phyloP scores from a whole-genome alignment of 768 basidiomycete species.

The Rhodotorula graminis region DNA sequence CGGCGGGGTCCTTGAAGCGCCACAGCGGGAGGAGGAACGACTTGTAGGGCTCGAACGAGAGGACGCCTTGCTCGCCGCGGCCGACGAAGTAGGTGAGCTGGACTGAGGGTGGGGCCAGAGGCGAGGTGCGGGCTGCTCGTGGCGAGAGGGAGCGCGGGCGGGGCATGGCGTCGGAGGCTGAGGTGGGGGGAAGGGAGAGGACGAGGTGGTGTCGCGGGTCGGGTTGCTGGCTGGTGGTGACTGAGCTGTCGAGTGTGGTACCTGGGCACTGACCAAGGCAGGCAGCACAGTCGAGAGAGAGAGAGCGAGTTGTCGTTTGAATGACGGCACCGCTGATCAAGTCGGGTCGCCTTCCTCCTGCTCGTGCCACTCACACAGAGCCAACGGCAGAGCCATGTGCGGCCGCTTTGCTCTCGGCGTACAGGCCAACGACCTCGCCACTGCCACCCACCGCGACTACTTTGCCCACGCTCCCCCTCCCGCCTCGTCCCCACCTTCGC shows the following conservation, averaged over 20 bases:
- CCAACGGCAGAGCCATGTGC: not conserved
- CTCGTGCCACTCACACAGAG: not conserved
- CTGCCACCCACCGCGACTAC: not conserved
- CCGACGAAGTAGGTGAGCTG: slow-evolving; percentile 19
- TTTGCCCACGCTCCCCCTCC: not conserved
- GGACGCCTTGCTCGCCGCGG: slow-evolving; percentile 28
- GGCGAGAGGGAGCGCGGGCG: not conserved
- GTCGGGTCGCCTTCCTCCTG: not conserved
- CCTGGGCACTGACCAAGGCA: too few relatives aligned
- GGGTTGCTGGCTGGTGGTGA: too few relatives aligned
- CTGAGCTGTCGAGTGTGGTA: not conserved
- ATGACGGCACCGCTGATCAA: not conserved
- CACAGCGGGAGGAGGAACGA: slow-evolving; percentile 17
- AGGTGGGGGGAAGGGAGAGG: too few relatives aligned
- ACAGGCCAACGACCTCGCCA: not conserved
- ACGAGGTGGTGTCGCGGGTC: not conserved
- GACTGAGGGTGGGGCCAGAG: not conserved
- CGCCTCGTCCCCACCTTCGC: not conserved
- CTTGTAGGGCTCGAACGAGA: slow-evolving; percentile 31
- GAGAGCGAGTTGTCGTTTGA: too few relatives aligned
- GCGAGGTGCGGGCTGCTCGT: not conserved
- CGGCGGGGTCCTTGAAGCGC: slow-evolving; percentile 17
- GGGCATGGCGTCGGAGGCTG: not conserved
- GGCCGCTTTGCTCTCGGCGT: slow-evolving; percentile 15
- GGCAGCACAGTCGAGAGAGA: too few relatives aligned